Conservation (phyloP, 1,284 basidiomycete genomes). For the Rhodotorula sp. region DNA sequence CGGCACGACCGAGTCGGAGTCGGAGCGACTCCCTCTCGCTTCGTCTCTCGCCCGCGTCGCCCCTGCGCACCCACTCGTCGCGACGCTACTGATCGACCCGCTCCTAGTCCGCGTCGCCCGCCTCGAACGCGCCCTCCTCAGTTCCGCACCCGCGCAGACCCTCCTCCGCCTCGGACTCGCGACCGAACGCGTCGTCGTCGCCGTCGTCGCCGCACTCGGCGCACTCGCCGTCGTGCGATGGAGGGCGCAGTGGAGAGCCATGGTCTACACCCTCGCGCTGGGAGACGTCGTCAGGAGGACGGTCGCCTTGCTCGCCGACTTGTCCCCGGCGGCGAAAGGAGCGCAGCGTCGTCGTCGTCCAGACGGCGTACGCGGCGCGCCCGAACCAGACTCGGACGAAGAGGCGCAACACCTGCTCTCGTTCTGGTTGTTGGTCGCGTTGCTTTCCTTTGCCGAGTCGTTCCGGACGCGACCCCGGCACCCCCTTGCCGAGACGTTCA, state of each 20-base stretch:
- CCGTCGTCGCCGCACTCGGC: background rate
- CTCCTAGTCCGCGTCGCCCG: conserved; percentile 6
- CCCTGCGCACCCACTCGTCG: conserved; percentile 17
- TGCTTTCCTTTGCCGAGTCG: conserved; percentile 18
- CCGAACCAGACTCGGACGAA: background rate
- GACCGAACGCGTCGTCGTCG: conserved; percentile 11
- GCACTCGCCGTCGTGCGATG: background rate
- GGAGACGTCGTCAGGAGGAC: conserved; percentile 24
- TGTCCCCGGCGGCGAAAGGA: no score
- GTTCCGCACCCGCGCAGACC: conserved; percentile 4
- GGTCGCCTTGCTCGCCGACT: background rate
- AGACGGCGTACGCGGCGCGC: background rate
- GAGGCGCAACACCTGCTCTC: conserved; percentile 23
- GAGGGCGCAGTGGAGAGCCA: conserved; percentile 20
- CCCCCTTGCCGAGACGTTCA: background rate
- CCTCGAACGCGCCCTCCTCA: conserved; percentile 6
- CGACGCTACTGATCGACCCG: conserved; percentile 14
- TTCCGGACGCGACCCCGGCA: conserved; percentile 7
- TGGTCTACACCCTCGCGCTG: conserved; percentile 6
- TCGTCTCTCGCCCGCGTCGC: background rate
- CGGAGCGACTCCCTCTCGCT: conserved; percentile 3
- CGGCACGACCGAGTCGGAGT: background rate
- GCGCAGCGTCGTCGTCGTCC: background rate
- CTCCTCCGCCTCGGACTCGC: conserved; percentile 16
- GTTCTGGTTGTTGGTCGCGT: conserved; percentile 24